Evolutionary conservation across 352 stramenopile genomes (phyloP).

Genomic region (Peronospora belbahrii): DNA sequence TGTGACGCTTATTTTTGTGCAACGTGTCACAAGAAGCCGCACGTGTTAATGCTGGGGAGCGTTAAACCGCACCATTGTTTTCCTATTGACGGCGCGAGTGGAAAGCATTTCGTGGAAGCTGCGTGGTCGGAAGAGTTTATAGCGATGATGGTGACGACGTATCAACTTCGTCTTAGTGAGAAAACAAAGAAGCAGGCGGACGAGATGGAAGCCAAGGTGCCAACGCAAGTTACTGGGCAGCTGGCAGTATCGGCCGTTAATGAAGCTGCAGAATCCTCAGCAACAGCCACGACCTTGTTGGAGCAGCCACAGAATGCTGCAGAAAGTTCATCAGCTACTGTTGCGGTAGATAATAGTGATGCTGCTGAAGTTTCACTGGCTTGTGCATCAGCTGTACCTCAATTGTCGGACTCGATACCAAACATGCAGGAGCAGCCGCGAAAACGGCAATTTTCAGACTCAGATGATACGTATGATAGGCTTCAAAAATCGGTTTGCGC

Average conservation of each 20-base stretch:
- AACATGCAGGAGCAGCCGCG: slow-evolving; percentile 13
- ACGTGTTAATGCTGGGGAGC: slow-evolving; percentile 39
- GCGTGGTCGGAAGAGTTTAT: slow-evolving; percentile 36
- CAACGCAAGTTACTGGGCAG: slow-evolving; percentile 4
- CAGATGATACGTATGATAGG: slow-evolving; percentile 9
- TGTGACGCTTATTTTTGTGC: slow-evolving; percentile 61
- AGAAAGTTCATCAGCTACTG: neutral
- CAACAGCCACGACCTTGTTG: neutral
- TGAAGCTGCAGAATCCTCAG: slow-evolving; percentile 1
- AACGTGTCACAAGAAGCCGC: slow-evolving; percentile 42
- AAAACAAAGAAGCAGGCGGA: slow-evolving; percentile 17
- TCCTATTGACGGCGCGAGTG: slow-evolving; percentile 43
- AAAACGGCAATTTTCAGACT: slow-evolving; percentile 24
- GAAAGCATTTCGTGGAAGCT: slow-evolving; percentile 35
- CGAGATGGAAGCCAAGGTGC: slow-evolving; percentile 2
- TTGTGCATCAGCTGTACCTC: neutral
- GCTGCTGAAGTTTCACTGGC: slow-evolving; percentile 1
- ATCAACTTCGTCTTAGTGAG: slow-evolving; percentile 25
- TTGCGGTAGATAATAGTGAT: slow-evolving; percentile 1
- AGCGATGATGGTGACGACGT: slow-evolving; percentile 23
- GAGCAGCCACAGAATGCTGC: neutral
- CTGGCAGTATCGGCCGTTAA: neutral
- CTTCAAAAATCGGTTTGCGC: slow-evolving; percentile 11
- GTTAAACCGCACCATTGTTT: slow-evolving; percentile 41
- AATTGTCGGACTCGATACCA: neutral